Percentiles rank a stretch among this genome's conserved stretches.
Conservation (phyloP, 192 early-diverging fungal genomes). For the Gryganskiella cystojenkinii region DNA sequence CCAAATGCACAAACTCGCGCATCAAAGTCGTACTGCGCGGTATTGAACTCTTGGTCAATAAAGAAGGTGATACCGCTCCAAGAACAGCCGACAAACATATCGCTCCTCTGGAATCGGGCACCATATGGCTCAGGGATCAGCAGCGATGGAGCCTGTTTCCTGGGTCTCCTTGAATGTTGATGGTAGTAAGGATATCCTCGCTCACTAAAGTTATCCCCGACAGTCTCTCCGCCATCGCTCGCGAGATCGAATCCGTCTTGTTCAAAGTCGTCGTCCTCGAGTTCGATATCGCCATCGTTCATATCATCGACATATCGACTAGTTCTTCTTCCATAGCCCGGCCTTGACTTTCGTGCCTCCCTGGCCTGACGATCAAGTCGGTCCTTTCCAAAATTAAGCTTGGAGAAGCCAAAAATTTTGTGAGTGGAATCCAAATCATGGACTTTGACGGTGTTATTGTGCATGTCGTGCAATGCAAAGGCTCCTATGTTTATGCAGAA, state of each 20-base stretch:
- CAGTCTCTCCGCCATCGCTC: background rate
- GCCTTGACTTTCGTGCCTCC: background rate
- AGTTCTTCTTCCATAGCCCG: constrained; percentile 6
- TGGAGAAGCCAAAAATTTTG: constrained; percentile 65
- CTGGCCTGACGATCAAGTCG: background rate
- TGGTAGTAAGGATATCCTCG: background rate
- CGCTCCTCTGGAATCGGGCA: constrained; percentile 44
- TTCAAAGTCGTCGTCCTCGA: constrained; percentile 1
- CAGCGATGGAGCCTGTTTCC: constrained; percentile 10
- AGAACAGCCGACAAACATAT: constrained; percentile 66
- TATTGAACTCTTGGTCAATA: constrained; percentile 62
- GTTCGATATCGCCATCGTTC: constrained; percentile 15
- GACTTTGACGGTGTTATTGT: constrained; percentile 50
- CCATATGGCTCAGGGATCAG: constrained; percentile 46
- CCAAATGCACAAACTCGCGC: constrained; percentile 68
- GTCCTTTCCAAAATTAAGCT: constrained; percentile 53
- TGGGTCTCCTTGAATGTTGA: constrained; percentile 8
- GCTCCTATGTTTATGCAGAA: constrained; percentile 31
- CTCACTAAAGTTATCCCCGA: too few species aligned
- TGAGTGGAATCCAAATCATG: constrained; percentile 66
- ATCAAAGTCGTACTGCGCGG: constrained; percentile 67
- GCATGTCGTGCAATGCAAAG: constrained; percentile 62
- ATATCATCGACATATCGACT: constrained; percentile 9
- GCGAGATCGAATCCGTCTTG: background rate
- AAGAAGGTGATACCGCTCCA: constrained; percentile 69